A percentile compares a stretch with the other conserved stretches of the same genome.
These are phyloP conservation scores for Auriculariales sp. DNA, from an alignment of 768 basidiomycete species.

Conservation along the genomic window DNA sequence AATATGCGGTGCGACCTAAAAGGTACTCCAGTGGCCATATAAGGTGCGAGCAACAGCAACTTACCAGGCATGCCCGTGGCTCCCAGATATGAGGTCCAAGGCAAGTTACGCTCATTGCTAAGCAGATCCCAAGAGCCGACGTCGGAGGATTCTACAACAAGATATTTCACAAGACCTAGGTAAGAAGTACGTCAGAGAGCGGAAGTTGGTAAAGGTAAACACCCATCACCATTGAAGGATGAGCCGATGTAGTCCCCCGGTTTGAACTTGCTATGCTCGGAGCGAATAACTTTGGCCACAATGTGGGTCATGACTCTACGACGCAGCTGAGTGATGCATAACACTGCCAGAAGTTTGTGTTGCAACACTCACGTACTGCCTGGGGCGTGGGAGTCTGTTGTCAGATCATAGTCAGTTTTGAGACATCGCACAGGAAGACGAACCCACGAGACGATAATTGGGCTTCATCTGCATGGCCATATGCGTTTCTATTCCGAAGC, in stretches of 20 bases:
- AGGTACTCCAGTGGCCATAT: background rate
- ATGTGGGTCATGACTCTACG: background rate
- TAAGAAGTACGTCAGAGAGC: background rate
- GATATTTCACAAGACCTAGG: conserved; percentile 5
- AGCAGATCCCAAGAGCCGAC: background rate
- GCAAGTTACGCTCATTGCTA: background rate
- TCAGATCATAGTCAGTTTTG: background rate
- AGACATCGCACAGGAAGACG: background rate
- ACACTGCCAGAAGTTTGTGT: background rate
- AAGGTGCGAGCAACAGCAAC: conserved; percentile 6
- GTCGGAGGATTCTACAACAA: background rate
- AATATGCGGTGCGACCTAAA: conserved; percentile 7
- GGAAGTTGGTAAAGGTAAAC: background rate
- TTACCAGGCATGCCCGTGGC: conserved; percentile 19
- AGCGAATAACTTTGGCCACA: conserved; percentile 1
- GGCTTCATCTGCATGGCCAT: conserved; percentile 16
- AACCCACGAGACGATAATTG: background rate
- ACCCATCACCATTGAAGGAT: background rate
- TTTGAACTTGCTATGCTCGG: background rate
- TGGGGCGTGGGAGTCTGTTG: background rate
- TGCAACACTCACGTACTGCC: background rate
- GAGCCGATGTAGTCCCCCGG: background rate
- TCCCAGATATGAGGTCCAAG: conserved; percentile 8
- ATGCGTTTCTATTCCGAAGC: conserved; percentile 30
- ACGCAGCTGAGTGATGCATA: background rate